Percentiles rank a stretch among this genome's conserved stretches.
Evolutionary conservation across 257 asterid genomes (phyloP).

Genomic region (Craterostigma plantagineum): DNA sequence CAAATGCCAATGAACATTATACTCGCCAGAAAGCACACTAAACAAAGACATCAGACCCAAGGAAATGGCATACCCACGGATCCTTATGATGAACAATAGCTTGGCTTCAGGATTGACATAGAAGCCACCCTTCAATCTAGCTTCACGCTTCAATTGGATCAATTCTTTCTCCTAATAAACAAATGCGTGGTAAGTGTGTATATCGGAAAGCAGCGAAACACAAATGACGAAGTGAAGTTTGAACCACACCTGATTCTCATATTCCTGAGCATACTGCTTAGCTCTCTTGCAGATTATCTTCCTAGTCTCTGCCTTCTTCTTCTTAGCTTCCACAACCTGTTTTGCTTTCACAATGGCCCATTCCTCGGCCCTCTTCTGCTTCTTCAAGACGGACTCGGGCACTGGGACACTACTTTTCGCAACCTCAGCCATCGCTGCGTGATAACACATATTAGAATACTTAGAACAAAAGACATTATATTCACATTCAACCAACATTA

Average conservation of each 20-base stretch:
- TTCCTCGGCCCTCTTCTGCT: slow-evolving; percentile 51
- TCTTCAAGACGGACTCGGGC: slow-evolving; percentile 56
- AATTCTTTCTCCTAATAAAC: slow-evolving; percentile 19
- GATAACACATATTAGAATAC: too few species aligned
- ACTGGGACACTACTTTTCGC: slow-evolving; percentile 15
- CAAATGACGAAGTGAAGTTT: too few species aligned
- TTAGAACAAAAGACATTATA: too few species aligned
- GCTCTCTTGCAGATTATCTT: slow-evolving; percentile 36
- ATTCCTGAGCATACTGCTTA: slow-evolving; percentile 31
- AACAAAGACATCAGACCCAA: background rate
- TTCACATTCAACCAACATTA: too few species aligned
- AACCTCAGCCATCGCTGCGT: slow-evolving; percentile 18
- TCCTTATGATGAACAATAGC: slow-evolving; percentile 23
- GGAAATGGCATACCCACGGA: slow-evolving; percentile 20
- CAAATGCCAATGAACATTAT: background rate
- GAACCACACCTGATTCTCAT: slow-evolving; percentile 24
- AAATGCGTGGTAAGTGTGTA: background rate
- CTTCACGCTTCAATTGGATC: slow-evolving; percentile 28
- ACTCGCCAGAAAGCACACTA: background rate
- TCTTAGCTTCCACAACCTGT: slow-evolving; percentile 30
- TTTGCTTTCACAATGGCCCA: slow-evolving; percentile 42
- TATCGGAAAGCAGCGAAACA: too few species aligned
- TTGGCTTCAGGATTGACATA: slow-evolving; percentile 34
- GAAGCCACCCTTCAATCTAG: slow-evolving; percentile 39
- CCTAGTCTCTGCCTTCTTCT: slow-evolving; percentile 28